phyloP scores from a whole-genome alignment of 2,329 filamentous ascomycete species.

The Xylariaceae sp. region DNA sequence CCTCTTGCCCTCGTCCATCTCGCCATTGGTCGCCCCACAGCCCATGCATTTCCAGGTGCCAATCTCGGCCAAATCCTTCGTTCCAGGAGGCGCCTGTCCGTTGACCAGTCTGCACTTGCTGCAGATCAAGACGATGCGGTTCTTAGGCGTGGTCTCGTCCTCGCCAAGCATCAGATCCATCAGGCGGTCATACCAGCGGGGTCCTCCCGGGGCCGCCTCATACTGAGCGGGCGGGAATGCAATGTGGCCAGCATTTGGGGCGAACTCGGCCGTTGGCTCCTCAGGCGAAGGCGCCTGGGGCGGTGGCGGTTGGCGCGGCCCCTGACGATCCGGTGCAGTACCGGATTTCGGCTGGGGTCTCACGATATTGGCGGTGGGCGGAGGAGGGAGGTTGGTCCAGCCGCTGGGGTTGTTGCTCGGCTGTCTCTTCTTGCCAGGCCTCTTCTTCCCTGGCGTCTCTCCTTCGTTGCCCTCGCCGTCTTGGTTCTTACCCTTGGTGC shows the following conservation, averaged over 20 bases:
- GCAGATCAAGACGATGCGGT: constrained; percentile 84
- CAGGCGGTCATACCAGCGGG: constrained; percentile 91
- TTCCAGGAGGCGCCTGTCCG: constrained; percentile 87
- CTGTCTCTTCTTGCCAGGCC: background rate
- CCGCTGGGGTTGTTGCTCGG: constrained; percentile 15
- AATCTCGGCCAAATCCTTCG: constrained; percentile 66
- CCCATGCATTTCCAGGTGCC: constrained; percentile 83
- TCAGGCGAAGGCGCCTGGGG: constrained; percentile 16
- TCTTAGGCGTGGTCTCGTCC: constrained; percentile 87
- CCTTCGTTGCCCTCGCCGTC: constrained; percentile 19
- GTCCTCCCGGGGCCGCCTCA: constrained; percentile 21
- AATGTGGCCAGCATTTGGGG: constrained; percentile 21
- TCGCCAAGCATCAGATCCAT: constrained; percentile 89
- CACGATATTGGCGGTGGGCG: constrained; percentile 56
- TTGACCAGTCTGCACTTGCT: constrained; percentile 78
- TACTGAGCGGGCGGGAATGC: constrained; percentile 27
- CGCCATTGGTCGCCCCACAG: constrained; percentile 77
- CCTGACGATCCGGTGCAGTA: constrained; percentile 21
- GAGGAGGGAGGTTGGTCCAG: constrained; percentile 47
- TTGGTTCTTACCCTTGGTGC: constrained; percentile 25
- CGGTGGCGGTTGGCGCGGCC: constrained; percentile 7
- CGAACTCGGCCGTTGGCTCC: constrained; percentile 18
- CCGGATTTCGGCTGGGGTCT: constrained; percentile 27
- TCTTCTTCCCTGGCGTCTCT: constrained; percentile 16
- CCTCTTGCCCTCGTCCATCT: constrained; percentile 66